Percentiles rank a stretch among this genome's conserved stretches.
Conservation (phyloP, 768 basidiomycete genomes). For the Leucocoprinus leucothites region DNA sequence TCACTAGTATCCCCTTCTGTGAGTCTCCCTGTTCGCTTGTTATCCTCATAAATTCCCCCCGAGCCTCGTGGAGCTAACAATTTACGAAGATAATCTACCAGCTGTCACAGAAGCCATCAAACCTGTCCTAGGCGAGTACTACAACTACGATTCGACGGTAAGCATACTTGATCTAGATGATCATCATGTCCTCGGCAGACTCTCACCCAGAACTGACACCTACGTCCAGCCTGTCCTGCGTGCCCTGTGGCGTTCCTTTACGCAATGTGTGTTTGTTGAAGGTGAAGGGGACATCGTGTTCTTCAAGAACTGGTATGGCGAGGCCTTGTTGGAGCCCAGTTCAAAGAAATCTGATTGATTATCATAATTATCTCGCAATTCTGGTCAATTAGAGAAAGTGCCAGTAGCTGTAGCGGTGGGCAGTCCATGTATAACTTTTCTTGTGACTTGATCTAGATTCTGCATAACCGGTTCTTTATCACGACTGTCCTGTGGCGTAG, state of each 20-base stretch:
- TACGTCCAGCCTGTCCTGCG: slow-evolving; percentile 31
- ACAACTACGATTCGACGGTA: slow-evolving; percentile 58
- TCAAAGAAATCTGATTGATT: background rate
- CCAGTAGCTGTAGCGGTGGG: too few species aligned
- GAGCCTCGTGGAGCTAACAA: background rate
- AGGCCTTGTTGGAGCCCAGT: slow-evolving; percentile 25
- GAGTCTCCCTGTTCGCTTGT: slow-evolving; percentile 17
- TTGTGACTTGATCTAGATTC: too few species aligned
- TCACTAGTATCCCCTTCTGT: slow-evolving; percentile 60
- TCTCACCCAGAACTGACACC: background rate
- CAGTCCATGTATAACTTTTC: too few species aligned
- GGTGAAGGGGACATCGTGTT: slow-evolving; percentile 53
- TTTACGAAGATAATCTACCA: slow-evolving; percentile 41
- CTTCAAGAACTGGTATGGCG: slow-evolving; percentile 49
- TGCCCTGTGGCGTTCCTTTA: slow-evolving; percentile 58
- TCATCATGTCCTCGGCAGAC: too few species aligned
- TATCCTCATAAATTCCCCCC: background rate
- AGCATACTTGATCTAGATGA: too few species aligned
- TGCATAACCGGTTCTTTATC: too few species aligned
- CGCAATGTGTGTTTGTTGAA: slow-evolving; percentile 56
- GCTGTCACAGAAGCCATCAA: slow-evolving; percentile 43
- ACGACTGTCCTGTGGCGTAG: too few species aligned
- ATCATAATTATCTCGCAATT: too few species aligned
- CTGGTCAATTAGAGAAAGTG: too few species aligned
- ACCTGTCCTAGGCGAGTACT: slow-evolving; percentile 49